These are phyloP conservation scores for Colletotrichum navitas DNA, from an alignment of 2,329 filamentous ascomycete species.

Conservation along the genomic window DNA sequence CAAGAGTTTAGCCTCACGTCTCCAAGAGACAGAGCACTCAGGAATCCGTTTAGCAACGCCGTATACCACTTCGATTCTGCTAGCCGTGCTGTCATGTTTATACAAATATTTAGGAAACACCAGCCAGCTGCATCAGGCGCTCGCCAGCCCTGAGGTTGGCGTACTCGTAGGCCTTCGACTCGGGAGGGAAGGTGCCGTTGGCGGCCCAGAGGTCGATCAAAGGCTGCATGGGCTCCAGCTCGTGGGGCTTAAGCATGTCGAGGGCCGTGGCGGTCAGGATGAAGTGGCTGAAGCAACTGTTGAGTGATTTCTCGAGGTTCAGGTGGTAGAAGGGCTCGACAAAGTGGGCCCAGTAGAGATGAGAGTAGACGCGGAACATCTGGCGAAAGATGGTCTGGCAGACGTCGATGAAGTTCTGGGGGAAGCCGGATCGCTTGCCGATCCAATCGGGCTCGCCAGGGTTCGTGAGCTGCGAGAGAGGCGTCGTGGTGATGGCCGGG, in stretches of 20 bases:
- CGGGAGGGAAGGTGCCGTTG: conserved; percentile 87
- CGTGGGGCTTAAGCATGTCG: conserved; percentile 87
- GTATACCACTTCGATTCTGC: not conserved
- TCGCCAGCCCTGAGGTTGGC: conserved; percentile 73
- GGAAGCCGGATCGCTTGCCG: conserved; percentile 93
- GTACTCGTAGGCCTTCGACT: conserved; percentile 76
- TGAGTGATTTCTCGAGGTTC: conserved; percentile 83
- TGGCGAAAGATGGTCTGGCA: conserved; percentile 96
- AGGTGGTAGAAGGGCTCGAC: conserved; percentile 86
- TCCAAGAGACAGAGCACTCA: not conserved
- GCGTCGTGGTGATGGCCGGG: conserved; percentile 68
- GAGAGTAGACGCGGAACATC: conserved; percentile 98
- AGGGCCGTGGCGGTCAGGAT: conserved; percentile 83
- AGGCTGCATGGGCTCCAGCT: conserved; percentile 96
- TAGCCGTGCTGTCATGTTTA: not conserved
- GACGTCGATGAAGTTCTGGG: conserved; percentile 87
- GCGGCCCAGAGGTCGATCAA: conserved; percentile 92
- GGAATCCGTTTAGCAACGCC: not conserved
- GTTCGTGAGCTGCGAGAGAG: conserved; percentile 73
- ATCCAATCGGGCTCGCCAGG: conserved; percentile 79
- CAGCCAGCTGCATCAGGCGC: conserved; percentile 65
- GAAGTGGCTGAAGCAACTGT: conserved; percentile 90
- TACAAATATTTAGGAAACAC: conserved; percentile 43
- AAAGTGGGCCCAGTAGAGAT: conserved; percentile 98
- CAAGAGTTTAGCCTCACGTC: not conserved